These are phyloP conservation scores for Platanus orientalis DNA, from an alignment of 164 flowering plant species.

Conservation along the genomic window DNA sequence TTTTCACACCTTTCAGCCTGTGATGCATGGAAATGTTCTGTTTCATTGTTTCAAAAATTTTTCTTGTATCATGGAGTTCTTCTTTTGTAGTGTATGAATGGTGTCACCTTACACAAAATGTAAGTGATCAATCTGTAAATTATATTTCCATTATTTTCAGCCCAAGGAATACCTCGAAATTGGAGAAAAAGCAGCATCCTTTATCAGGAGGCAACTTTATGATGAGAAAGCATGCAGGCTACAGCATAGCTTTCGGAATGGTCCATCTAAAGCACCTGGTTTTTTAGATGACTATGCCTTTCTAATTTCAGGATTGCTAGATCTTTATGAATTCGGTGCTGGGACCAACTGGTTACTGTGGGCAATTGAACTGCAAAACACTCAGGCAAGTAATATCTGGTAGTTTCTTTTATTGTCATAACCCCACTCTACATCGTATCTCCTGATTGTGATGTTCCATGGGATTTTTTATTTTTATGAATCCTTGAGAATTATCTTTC, in stretches of 20 bases:
- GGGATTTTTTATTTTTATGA: neutral
- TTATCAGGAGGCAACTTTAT: constrained; percentile 62
- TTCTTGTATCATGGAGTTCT: too few species aligned
- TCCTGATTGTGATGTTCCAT: neutral
- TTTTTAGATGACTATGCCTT: constrained; percentile 95
- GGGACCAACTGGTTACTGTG: constrained; percentile 62
- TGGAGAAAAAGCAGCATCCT: constrained; percentile 80
- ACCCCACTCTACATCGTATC: too few species aligned
- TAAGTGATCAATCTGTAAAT: too few species aligned
- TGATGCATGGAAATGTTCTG: too few species aligned
- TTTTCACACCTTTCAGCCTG: too few species aligned
- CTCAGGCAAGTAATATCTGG: constrained; percentile 49
- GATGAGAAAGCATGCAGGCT: constrained; percentile 52
- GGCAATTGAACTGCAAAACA: constrained; percentile 81
- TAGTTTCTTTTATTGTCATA: neutral
- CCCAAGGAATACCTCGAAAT: constrained; percentile 73
- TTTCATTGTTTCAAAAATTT: too few species aligned
- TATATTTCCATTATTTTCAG: constrained; percentile 28
- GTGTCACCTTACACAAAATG: neutral
- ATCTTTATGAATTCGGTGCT: constrained; percentile 81
- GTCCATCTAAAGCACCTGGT: constrained; percentile 92
- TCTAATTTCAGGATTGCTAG: constrained; percentile 73
- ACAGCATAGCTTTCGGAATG: constrained; percentile 81
- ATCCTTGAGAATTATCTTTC: constrained; percentile 2
- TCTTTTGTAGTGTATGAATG: too few species aligned